Base-by-base conservation (phyloP, 495 filamentous ascomycete species). In the Melanomma pulvis-pyrius region DNA sequence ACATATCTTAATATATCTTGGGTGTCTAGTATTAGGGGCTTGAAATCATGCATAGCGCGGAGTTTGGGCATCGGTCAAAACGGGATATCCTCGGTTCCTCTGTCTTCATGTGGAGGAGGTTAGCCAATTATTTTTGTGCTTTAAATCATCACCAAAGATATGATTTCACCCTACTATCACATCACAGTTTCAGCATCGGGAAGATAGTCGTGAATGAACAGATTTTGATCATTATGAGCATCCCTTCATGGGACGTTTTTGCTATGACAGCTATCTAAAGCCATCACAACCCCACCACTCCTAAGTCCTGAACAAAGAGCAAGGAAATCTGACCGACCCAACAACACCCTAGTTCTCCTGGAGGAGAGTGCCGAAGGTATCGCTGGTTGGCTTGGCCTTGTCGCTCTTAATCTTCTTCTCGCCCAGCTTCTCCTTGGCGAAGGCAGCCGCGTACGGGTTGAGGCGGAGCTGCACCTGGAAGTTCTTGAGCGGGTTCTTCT, bases 401-500 rank as follows among this genome's bases (percentile, higher is more conserved):
- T 73, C 79, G 44, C 68, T 67, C 69, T 87, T 80, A 49, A 83
- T 69, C 77, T 84, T 81, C 76, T 82, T 75, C 76, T 86, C 84
- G 53, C 90, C 90, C 63, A 92, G 80, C 80, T 91, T 89, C 76
- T 92, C 82, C 84, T 93, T 91, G 66, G 84, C 82, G 82, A 91
- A 98, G 46, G 87, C 86, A 72, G 88, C 83, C 62, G 93, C 92
- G 82, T 98, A 98, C 63, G 94, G 94, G 86, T 98, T 98, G 79
- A 98, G 89, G 67, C 94, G 87, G 75, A 97, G 89, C 80, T 96
- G 84, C 63, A 98, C 87, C 84, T 98, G 96, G 86, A 90, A 96
- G 88, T 98, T 98, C 82, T 83, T 84, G 66, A 98, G 90, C 76
- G 94, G 96, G 86, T 98, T 98, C 92, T 97, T 97, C 92, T 98